These are phyloP conservation scores for Candida ponderosae DNA, from an alignment of 805 yeast species.

Conservation along the genomic window DNA sequence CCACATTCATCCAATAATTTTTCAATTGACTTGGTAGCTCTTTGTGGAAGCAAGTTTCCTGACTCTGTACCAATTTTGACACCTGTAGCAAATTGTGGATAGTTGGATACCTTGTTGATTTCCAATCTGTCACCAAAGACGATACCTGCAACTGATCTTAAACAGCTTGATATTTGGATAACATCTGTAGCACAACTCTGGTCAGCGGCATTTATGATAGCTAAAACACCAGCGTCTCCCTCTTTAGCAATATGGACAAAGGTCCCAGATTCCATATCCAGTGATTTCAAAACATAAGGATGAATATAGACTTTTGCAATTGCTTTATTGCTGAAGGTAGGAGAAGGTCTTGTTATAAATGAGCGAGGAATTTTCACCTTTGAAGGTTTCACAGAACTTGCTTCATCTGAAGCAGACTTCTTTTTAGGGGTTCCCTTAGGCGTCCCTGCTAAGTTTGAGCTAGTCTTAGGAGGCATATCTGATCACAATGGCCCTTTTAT, in stretches of 20 bases:
- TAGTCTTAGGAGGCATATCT: constrained; percentile 2
- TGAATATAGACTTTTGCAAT: constrained; percentile 32
- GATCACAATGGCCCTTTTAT: no score
- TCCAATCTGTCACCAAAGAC: constrained; percentile 44
- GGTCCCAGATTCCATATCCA: constrained; percentile 38
- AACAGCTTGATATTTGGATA: constrained; percentile 38
- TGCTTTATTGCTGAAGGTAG: constrained; percentile 21
- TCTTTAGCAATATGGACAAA: constrained; percentile 37
- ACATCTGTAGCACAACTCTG: constrained; percentile 26
- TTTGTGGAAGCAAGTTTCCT: constrained; percentile 13
- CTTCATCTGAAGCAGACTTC: constrained; percentile 12
- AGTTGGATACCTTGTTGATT: constrained; percentile 36
- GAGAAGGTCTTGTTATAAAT: constrained; percentile 31
- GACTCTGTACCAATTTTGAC: constrained; percentile 25
- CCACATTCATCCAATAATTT: constrained; percentile 47
- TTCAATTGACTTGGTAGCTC: constrained; percentile 27
- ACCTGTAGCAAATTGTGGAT: constrained; percentile 38
- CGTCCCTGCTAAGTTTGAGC: constrained; percentile 6
- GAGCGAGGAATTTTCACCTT: constrained; percentile 29
- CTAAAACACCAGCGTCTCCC: constrained; percentile 40
- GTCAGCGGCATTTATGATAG: constrained; percentile 30
- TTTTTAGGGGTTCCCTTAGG: constrained; percentile 21
- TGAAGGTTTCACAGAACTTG: constrained; percentile 12
- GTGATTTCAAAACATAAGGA: constrained; percentile 35
- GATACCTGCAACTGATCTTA: constrained; percentile 34